These are phyloP conservation scores for Mortierella sp. DNA, from an alignment of 371 early-diverging fungal genomes.

Conservation along the genomic window DNA sequence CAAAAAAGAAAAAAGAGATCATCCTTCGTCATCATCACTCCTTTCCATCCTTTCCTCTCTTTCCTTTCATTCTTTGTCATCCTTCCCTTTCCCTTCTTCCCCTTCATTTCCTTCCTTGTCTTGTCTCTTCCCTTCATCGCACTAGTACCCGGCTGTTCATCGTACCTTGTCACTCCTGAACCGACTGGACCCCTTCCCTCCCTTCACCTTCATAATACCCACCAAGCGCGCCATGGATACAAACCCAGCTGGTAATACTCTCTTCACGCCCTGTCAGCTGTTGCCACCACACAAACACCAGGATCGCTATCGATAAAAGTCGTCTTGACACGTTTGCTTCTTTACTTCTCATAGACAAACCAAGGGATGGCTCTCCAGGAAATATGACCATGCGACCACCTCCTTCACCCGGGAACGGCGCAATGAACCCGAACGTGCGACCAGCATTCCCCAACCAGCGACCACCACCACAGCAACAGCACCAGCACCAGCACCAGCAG, in stretches of 20 bases:
- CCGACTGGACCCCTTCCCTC: not conserved
- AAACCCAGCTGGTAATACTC: constrained; percentile 11
- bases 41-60: constrained; percentile 3
- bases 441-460: constrained; percentile 36
- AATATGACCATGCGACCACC: constrained; percentile 44
- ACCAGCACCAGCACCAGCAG: constrained; percentile 22
- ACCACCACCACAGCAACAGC: constrained; percentile 31
- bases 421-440: constrained; percentile 26
- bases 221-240: constrained; percentile 15
- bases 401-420: constrained; percentile 35
- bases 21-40: constrained; percentile 9
- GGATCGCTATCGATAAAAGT: no score
- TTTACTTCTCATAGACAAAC: constrained; percentile 18
- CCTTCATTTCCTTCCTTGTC: not conserved
- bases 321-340: not conserved
- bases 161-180: not conserved
- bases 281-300: not conserved
- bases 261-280: not conserved
- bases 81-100: not conserved
- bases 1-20: not conserved
- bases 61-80: not conserved
- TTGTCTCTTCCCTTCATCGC: not conserved
- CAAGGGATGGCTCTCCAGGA: constrained; percentile 33
- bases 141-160: not conserved
- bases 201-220: not conserved